phyloP scores from a whole-genome alignment of 805 yeast genomes.

The Teunomyces panamensis region DNA sequence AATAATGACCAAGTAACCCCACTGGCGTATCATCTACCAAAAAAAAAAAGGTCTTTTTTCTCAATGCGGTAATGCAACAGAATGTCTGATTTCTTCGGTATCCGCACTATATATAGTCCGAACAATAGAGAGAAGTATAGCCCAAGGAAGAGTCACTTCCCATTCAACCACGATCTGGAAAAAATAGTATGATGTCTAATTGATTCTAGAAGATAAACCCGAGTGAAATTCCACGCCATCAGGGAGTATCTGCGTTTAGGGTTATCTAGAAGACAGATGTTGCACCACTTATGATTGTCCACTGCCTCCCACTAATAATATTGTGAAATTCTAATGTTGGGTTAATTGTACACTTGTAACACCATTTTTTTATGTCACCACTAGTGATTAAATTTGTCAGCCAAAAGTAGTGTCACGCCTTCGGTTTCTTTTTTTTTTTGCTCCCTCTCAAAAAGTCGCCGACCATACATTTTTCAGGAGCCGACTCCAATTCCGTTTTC shows the following conservation, averaged over 20 bases:
- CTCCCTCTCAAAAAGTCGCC: neutral
- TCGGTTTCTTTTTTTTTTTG: neutral
- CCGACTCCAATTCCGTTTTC: neutral
- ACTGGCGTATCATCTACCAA: slow-evolving; percentile 1
- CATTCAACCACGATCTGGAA: too few species aligned
- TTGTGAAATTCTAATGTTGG: neutral
- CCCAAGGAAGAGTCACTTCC: neutral
- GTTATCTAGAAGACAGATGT: neutral
- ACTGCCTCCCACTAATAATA: neutral
- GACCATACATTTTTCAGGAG: neutral
- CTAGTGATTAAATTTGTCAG: neutral
- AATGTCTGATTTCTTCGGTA: neutral
- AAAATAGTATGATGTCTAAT: too few species aligned
- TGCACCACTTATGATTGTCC: neutral
- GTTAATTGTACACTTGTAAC: neutral
- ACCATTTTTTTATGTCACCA: slow-evolving; percentile 1
- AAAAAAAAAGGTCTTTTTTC: slow-evolving; percentile 1
- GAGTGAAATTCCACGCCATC: neutral
- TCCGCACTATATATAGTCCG: neutral
- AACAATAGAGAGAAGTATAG: neutral
- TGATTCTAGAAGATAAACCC: too few species aligned
- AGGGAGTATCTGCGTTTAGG: neutral
- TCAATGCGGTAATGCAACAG: slow-evolving; percentile 2
- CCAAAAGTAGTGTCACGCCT: neutral
- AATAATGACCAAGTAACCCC: slow-evolving; percentile 4